Evolutionary conservation across 208 protist genomes (phyloP).

Genomic region (Porcisia hertigi): DNA sequence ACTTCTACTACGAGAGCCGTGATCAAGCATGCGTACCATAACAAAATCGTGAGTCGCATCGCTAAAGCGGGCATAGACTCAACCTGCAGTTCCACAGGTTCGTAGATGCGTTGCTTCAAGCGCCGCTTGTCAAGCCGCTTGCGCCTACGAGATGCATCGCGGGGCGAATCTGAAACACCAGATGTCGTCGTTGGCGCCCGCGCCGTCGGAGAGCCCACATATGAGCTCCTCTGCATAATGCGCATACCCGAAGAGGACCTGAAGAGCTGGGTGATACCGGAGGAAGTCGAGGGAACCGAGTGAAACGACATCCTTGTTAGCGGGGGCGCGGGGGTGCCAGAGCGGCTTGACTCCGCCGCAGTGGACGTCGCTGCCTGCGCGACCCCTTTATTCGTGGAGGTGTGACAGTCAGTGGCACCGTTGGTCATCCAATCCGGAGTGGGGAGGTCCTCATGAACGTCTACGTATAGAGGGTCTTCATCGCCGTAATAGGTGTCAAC

Average conservation of each 20-base stretch:
- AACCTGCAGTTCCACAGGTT: constrained; percentile 81
- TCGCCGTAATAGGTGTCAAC: constrained; percentile 17
- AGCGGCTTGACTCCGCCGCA: background rate
- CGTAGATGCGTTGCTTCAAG: constrained; percentile 32
- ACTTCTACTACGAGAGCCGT: constrained; percentile 55
- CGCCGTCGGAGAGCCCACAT: background rate
- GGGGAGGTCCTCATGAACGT: background rate
- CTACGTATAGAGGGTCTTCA: background rate
- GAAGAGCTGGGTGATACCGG: background rate
- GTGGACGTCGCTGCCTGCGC: background rate
- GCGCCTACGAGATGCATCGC: background rate
- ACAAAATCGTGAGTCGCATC: constrained; percentile 37
- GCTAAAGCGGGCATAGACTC: constrained; percentile 61
- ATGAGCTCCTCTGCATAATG: background rate
- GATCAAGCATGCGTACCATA: constrained; percentile 68
- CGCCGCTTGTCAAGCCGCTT: background rate
- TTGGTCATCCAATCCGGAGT: background rate
- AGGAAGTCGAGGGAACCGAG: background rate
- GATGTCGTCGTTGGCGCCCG: background rate
- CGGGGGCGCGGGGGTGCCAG: background rate
- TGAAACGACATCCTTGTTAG: constrained; percentile 7
- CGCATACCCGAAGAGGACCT: background rate
- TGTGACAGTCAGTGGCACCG: background rate
- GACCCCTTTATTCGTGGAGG: background rate
- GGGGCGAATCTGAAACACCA: background rate